Evolutionary conservation across 2,329 filamentous ascomycete species (phyloP), one percentile per base, ranked within the genome.

Genomic region (Aspergillus sojae): DNA sequence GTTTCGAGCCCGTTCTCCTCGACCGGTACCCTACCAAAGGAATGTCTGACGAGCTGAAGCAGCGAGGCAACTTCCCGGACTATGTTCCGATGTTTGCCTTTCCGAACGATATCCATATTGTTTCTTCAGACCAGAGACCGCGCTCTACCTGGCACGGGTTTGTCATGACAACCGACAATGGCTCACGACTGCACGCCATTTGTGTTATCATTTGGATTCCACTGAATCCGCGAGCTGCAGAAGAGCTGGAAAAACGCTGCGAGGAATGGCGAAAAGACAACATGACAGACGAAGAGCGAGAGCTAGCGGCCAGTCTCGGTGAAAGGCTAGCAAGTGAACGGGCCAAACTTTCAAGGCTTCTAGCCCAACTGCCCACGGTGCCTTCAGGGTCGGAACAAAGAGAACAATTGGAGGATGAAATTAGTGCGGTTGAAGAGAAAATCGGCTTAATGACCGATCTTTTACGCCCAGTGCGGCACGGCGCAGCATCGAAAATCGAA

Each of bases 21-120:
- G 95, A 99, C 78, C 88, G 94, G 77, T 98, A 98, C 72, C 95
- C 95, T 9, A 90, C 93, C 19, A 92, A 93, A 75, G 87, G 88
- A 67, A 91, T 93, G 74, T 84, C 88, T 26, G 93, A 97, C 63
- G 94, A 97, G 70, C 79, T 91, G 58, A 88, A 91, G 70, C 86
- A 91, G 72, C 86, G 95, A 73, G 93, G 93, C 60, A 89, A 87
- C 62, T 98, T 99, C 74, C 95, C 95, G 0, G 95, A 99, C 75
- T 99, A 97, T 73, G 93, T 99, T 21, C 95, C 95, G 62, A 98
- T 99, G 95, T 99, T 99, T 78, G 94, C 95, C 60, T 99, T 98
- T 72, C 95, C 95, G 53, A 97, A 98, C 78, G 95, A 99, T 77
- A 95, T 99, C 71, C 93, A 93, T 67, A 95, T 99, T 58, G 92